Percentiles rank a stretch among this genome's conserved stretches.
Conservation (phyloP, 2,329 filamentous ascomycete species). For the Diaporthe aspalathi region DNA sequence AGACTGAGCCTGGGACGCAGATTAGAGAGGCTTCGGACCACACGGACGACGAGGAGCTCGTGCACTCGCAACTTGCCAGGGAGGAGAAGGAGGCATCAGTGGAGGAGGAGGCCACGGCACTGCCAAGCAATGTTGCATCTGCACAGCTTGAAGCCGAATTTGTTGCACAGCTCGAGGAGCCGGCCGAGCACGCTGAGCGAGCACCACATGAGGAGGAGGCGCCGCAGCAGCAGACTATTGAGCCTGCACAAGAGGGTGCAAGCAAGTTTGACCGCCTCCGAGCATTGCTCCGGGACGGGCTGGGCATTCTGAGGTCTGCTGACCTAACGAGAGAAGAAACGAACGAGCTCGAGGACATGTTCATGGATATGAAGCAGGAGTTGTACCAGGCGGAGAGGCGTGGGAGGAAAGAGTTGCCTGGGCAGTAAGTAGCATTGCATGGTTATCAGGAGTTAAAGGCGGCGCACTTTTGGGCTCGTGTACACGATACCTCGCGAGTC, state of each 20-base stretch:
- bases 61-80: constrained; percentile 38
- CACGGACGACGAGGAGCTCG: constrained; percentile 36
- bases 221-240: neutral
- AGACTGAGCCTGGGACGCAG: neutral
- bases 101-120: constrained; percentile 18
- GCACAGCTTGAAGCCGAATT: constrained; percentile 16
- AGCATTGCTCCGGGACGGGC: constrained; percentile 62
- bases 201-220: neutral
- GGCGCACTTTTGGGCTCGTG: constrained; percentile 25
- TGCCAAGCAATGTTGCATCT: neutral
- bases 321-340: constrained; percentile 74
- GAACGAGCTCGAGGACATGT: constrained; percentile 78
- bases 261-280: constrained; percentile 62
- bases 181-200: constrained; percentile 18
- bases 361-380: constrained; percentile 82
- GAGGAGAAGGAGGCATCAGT: constrained; percentile 33
- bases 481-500: constrained; percentile 20
- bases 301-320: constrained; percentile 69
- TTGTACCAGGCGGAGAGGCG: constrained; percentile 77
- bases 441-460: constrained; percentile 18
- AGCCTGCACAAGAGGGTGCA: neutral
- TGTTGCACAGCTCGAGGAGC: constrained; percentile 22
- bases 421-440: neutral
- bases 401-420: constrained; percentile 51
- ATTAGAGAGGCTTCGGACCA: constrained; percentile 6